These are phyloP conservation scores for Diaporthe amygdali DNA, from an alignment of 2,329 filamentous ascomycete species.

Conservation along the genomic window DNA sequence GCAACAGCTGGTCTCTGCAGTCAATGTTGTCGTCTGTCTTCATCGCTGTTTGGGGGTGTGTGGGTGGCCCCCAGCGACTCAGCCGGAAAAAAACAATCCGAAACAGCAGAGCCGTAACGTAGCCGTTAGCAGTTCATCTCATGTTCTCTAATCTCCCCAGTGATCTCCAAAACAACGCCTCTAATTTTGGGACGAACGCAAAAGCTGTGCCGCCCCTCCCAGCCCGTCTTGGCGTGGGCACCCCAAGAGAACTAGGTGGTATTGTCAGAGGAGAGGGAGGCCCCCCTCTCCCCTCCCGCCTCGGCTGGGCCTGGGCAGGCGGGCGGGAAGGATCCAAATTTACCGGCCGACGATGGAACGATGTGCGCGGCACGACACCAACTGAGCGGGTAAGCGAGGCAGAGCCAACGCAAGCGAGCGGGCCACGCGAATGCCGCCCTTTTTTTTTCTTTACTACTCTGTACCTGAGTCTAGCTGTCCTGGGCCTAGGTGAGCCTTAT, in stretches of 20 bases:
- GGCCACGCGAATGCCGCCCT: not conserved
- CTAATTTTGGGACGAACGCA: slow-evolving; percentile 7
- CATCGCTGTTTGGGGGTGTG: not conserved
- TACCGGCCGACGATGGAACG: slow-evolving; percentile 2
- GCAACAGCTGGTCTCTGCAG: not conserved
- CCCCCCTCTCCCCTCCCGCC: not conserved
- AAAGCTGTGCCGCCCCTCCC: not conserved
- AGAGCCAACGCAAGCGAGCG: not conserved
- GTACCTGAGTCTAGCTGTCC: not conserved
- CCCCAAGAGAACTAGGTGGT: not conserved
- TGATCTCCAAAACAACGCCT: not conserved
- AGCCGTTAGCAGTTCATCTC: slow-evolving; percentile 1
- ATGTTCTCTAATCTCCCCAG: not conserved
- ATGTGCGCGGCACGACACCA: not conserved
- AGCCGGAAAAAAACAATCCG: not conserved
- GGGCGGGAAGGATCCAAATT: slow-evolving; percentile 9
- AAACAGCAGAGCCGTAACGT: not conserved
- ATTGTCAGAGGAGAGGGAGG: not conserved
- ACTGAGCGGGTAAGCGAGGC: not conserved
- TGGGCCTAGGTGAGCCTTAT: not conserved
- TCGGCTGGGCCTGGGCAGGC: not conserved
- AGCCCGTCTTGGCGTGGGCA: not conserved
- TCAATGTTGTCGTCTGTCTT: not conserved
- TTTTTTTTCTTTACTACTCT: not conserved
- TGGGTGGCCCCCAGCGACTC: not conserved